Conservation (phyloP, 306 rosid genomes). For the Begonia fuchsioides region DNA sequence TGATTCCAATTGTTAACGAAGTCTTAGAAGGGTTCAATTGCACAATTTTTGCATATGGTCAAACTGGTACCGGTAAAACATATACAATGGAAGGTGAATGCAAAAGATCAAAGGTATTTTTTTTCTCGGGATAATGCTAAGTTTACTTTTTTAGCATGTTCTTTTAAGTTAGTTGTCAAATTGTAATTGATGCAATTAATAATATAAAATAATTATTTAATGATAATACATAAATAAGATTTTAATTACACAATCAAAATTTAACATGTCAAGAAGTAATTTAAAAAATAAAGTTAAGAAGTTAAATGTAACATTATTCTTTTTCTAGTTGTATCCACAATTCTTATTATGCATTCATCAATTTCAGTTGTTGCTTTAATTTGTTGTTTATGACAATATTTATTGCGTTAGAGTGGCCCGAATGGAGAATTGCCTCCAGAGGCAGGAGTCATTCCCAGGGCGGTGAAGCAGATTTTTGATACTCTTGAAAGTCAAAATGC, state of each 20-base stretch:
- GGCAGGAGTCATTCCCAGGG: slow-evolving; percentile 93
- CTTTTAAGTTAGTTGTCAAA: too few species aligned
- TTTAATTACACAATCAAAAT: too few species aligned
- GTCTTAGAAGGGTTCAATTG: slow-evolving; percentile 87
- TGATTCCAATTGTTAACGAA: slow-evolving; percentile 73
- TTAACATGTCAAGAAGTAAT: too few species aligned
- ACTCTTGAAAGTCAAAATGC: slow-evolving; percentile 84
- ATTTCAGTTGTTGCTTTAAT: too few species aligned
- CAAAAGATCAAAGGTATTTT: slow-evolving; percentile 74
- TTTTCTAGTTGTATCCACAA: not conserved
- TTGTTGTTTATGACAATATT: too few species aligned
- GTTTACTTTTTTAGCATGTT: too few species aligned
- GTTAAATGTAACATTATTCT: too few species aligned
- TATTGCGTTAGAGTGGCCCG: slow-evolving; percentile 45
- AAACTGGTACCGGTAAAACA: slow-evolving; percentile 88
- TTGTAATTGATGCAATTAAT: too few species aligned
- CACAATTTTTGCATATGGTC: slow-evolving; percentile 87
- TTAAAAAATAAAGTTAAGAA: too few species aligned
- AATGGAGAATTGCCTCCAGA: slow-evolving; percentile 77
- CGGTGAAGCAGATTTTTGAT: slow-evolving; percentile 86
- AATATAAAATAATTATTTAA: too few species aligned
- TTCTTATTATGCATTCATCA: not conserved
- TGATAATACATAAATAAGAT: too few species aligned
- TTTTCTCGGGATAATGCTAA: too few species aligned
- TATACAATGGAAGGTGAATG: slow-evolving; percentile 96